phyloP scores from a whole-genome alignment of 768 basidiomycete genomes.

The Peribolospora kevripleyi region DNA sequence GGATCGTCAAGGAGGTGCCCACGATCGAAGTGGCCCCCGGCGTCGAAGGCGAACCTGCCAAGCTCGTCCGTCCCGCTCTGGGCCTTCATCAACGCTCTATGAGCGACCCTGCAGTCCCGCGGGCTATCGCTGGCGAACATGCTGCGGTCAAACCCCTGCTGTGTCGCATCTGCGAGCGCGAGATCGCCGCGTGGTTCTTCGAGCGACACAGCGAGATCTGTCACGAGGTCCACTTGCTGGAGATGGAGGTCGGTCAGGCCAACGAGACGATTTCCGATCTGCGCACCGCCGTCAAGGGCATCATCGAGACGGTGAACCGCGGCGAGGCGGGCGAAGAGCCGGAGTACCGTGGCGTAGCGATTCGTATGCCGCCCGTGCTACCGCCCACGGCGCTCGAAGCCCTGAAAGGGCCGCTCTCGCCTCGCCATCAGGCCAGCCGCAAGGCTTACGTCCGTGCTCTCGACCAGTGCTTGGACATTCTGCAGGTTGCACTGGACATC shows the following conservation, averaged over 20 bases:
- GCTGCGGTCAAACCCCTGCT: slow-evolving; percentile 31
- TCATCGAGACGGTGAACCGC: slow-evolving; percentile 33
- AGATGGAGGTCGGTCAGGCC: slow-evolving; percentile 78
- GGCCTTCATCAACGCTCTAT: not conserved
- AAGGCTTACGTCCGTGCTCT: slow-evolving; percentile 28
- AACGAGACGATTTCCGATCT: slow-evolving; percentile 81
- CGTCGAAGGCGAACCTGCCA: not conserved
- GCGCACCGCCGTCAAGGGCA: slow-evolving; percentile 57
- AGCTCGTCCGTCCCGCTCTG: too few relatives aligned
- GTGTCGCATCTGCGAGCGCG: slow-evolving; percentile 91
- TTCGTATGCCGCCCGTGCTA: slow-evolving; percentile 40
- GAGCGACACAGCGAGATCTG: slow-evolving; percentile 99
- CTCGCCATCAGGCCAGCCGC: not conserved
- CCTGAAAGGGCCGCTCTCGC: slow-evolving; percentile 1
- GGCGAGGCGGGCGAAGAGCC: slow-evolving; percentile 2
- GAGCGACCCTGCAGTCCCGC: not conserved
- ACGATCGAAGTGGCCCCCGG: not conserved
- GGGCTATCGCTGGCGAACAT: slow-evolving; percentile 37
- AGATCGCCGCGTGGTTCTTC: slow-evolving; percentile 96
- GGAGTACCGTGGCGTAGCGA: slow-evolving; percentile 71
- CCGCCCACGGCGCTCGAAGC: slow-evolving; percentile 26
- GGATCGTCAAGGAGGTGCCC: slow-evolving; percentile 52
- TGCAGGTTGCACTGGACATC: slow-evolving; percentile 54
- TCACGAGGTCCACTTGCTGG: slow-evolving; percentile 78
- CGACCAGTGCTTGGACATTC: slow-evolving; percentile 64